phyloP scores from a whole-genome alignment of 2,329 filamentous ascomycete genomes.

The Botrytis cinerea region DNA sequence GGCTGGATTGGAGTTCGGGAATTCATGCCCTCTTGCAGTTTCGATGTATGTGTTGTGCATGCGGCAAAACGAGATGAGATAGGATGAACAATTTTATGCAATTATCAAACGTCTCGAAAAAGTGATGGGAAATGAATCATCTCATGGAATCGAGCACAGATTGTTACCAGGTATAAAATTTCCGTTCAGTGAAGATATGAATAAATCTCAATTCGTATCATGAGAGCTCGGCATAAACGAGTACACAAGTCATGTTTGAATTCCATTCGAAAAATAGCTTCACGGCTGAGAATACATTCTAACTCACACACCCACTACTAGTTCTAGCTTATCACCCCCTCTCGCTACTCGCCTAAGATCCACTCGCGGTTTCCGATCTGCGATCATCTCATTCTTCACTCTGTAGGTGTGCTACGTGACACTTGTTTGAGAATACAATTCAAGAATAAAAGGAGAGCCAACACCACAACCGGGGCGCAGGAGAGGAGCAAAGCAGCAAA shows the following conservation, averaged over 20 bases:
- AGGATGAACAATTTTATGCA: not conserved
- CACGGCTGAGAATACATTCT: too few relatives aligned
- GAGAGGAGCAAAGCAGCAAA: not conserved
- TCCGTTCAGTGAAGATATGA: not conserved
- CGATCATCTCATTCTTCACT: not conserved
- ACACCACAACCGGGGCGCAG: accelerated
- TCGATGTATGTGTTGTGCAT: not conserved
- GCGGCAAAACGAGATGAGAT: not conserved
- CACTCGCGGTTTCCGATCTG: not conserved
- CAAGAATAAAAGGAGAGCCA: too few relatives aligned
- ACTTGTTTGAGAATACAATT: too few relatives aligned
- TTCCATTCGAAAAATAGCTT: too few relatives aligned
- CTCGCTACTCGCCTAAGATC: not conserved
- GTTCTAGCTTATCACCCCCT: not conserved
- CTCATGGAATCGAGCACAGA: not conserved
- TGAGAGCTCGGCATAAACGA: not conserved
- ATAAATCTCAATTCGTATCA: not conserved
- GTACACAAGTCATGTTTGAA: not conserved
- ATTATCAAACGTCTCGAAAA: not conserved
- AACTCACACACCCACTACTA: not conserved
- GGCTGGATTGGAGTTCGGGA: not conserved
- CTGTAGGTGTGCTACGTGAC: not conserved
- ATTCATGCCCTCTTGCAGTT: not conserved
- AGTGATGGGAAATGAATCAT: not conserved
- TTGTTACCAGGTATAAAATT: accelerated